A percentile compares a stretch with the other conserved stretches of the same genome.
Evolutionary conservation across 23 red algal genomes (phyloP).

Genomic region (Gracilaria vermiculophylla): DNA sequence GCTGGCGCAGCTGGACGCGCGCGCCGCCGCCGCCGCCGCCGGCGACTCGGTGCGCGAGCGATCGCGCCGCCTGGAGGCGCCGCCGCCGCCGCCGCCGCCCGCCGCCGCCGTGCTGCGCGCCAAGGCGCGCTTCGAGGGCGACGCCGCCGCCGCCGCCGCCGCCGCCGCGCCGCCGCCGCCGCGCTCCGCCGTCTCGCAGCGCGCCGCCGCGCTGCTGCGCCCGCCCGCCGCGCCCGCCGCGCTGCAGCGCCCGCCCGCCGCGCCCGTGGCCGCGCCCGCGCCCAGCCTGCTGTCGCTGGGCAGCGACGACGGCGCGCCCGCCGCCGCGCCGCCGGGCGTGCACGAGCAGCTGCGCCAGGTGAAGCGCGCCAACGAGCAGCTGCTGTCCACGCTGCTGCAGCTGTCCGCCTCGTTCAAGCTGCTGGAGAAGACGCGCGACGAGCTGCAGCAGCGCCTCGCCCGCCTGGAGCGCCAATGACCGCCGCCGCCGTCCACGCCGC

Average conservation of each 20-base stretch:
- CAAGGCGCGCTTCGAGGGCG: neutral
- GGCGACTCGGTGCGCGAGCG: too few species aligned
- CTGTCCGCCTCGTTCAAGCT: constrained; percentile 1
- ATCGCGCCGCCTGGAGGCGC: neutral
- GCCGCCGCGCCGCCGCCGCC: neutral
- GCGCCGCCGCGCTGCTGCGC: constrained; percentile 1
- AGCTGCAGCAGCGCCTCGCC: neutral
- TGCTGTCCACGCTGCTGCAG: constrained; percentile 9
- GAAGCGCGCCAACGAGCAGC: constrained; percentile 2
- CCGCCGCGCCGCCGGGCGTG: neutral
- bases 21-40: neutral
- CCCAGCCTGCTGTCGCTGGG: constrained; percentile 1
- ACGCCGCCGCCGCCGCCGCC: neutral
- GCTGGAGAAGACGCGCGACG: constrained; percentile 18
- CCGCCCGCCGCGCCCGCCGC: too few species aligned
- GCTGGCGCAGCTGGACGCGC: too few species aligned
- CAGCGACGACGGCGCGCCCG: neutral
- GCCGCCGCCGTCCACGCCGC: too few species aligned
- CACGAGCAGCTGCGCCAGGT: constrained; percentile 11
- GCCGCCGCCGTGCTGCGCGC: too few species aligned
- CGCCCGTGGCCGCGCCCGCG: neutral
- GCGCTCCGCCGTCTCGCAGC: neutral
- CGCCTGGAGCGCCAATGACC: neutral
- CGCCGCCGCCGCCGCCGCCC: neutral
- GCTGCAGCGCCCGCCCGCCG: neutral